Conservation (phyloP, 1,284 basidiomycete species). For the Malassezia furfur region DNA sequence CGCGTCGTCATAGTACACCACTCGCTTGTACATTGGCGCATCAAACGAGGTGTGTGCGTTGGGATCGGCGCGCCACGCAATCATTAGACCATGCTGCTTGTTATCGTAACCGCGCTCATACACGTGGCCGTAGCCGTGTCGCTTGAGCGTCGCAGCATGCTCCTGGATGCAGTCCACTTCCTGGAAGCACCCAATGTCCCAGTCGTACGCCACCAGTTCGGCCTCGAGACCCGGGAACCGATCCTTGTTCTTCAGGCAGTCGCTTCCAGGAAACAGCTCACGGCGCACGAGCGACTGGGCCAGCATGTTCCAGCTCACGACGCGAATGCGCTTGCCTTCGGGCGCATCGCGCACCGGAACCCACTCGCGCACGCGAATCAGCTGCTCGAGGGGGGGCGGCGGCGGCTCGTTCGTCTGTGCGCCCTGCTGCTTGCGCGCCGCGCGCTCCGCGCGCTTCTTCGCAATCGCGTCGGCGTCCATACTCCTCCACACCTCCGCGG, state of each 20-base stretch:
- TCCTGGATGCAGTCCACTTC: slow-evolving; percentile 48
- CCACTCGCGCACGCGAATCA: slow-evolving; percentile 6
- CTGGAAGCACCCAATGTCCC: slow-evolving; percentile 50
- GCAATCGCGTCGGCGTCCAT: slow-evolving; percentile 9
- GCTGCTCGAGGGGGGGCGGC: neutral
- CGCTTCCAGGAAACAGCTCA: slow-evolving; percentile 50
- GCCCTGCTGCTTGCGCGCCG: slow-evolving; percentile 1
- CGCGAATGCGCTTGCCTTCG: neutral
- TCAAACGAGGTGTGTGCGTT: neutral
- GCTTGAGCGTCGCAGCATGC: slow-evolving; percentile 28
- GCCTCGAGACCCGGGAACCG: slow-evolving; percentile 32
- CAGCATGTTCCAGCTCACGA: slow-evolving; percentile 46
- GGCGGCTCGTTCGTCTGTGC: neutral
- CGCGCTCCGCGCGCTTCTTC: slow-evolving; percentile 9
- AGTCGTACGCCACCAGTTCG: slow-evolving; percentile 33
- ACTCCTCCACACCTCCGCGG: neutral
- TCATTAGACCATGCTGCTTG: slow-evolving; percentile 44
- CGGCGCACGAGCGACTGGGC: slow-evolving; percentile 49
- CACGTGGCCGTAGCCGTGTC: slow-evolving; percentile 31
- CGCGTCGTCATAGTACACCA: slow-evolving; percentile 2
- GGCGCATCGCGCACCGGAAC: neutral
- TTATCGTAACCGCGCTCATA: slow-evolving; percentile 41
- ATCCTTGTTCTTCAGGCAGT: slow-evolving; percentile 48
- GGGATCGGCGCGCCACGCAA: slow-evolving; percentile 27
- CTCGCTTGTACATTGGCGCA: neutral